Percentiles rank a stretch among this genome's conserved stretches.
These are phyloP conservation scores for Chlamydomonas sp. DNA, from an alignment of 139 green algal species.

Conservation along the genomic window DNA sequence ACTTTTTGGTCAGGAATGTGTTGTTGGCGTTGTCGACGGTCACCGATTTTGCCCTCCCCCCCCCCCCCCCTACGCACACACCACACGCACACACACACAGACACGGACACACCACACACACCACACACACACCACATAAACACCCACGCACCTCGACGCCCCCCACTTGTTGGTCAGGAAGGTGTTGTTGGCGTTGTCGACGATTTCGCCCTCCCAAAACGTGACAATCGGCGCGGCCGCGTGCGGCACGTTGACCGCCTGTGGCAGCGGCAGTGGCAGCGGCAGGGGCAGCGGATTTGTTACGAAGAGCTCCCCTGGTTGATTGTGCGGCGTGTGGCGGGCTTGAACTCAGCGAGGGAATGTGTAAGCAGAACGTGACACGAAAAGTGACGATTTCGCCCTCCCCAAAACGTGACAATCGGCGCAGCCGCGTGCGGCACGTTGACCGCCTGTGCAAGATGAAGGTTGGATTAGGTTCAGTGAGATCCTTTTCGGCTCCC, in stretches of 20 bases:
- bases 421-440: not conserved
- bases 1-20: constrained; percentile 65
- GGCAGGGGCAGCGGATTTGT: too few species aligned
- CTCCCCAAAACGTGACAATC: constrained; percentile 65
- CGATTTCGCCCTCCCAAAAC: constrained; percentile 71
- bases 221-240: constrained; percentile 37
- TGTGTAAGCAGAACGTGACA: too few species aligned
- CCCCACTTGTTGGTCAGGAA: constrained; percentile 70
- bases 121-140: not conserved
- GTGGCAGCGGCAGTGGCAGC: too few species aligned
- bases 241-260: not conserved
- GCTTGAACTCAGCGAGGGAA: too few species aligned
- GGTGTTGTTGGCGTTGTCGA: constrained; percentile 65
- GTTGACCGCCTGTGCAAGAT: constrained; percentile 1
- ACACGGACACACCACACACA: too few species aligned
- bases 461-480: too few species aligned
- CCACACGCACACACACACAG: too few species aligned
- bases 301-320: too few species aligned
- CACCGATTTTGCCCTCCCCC: constrained; percentile 70
- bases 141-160: constrained; percentile 12
- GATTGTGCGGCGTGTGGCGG: too few species aligned
- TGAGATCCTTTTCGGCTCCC: too few species aligned
- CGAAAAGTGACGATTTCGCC: constrained; percentile 73
- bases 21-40: constrained; percentile 69
- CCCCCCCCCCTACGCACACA: too few species aligned